Evolutionary conservation across 305 asterid species (phyloP), one percentile per base, ranked within the genome.

Genomic region (Coffea humblotiana): DNA sequence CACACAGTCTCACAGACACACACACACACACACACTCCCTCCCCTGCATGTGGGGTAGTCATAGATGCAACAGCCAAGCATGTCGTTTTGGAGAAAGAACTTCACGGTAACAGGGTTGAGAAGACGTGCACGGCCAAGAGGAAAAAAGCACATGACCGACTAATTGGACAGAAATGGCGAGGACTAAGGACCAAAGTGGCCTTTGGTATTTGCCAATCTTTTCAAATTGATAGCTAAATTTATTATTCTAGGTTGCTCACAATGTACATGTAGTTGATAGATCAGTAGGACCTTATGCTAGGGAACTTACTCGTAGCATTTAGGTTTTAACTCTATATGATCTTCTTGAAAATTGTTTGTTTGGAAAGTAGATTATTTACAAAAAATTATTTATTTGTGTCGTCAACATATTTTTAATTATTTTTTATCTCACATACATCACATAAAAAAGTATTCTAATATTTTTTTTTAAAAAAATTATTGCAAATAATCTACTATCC

Each of bases 91-190:
- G 32, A 9, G 67, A 61, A 61, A 61, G 14, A 61, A 61, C 5
- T 61, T n/a, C 63, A 56, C 25, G 21, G 10, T 0, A n/a, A 61
- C 48, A 73, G 8, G 40, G 65, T 60, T 60, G 58, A 23, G 47
- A 4, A 7, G 29, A 54, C 73, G 47, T 79, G 43, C 82, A 72
- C 64, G 75, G 75, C 48, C 58, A 70, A 54, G 68, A 66, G 51
- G 64, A 66, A 52, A 66, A 52, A 74, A 71, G 37, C 83, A 21
- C 74, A 47, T 37, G 69, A 70, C 68, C 8, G 25, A 80, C 15
- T 21, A 32, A 11, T 18, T 54, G 21, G 71, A 68, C 76, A 80
- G 63, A 75, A 67, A 52, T 32, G 69, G 76, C 45, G 43, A 56
- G 21, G 54, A 3, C 25, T 25, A 60, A 15, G 71, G 75, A 65